Evolutionary conservation across 441 rosid species (phyloP).

Genomic region (Gossypium laxum): DNA sequence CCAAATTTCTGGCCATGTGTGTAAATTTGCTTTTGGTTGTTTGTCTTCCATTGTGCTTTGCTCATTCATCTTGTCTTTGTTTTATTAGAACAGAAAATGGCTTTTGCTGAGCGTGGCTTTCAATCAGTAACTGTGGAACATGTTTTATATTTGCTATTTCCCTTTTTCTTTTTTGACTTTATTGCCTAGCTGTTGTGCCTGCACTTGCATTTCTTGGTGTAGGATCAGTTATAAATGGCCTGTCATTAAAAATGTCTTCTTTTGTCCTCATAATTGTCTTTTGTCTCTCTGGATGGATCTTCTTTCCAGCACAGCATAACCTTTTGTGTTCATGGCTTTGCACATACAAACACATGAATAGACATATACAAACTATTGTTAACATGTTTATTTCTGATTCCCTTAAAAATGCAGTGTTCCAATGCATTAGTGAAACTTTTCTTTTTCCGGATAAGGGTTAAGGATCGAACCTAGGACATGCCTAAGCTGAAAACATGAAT

Average conservation of each 20-base stretch:
- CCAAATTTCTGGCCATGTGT: neutral
- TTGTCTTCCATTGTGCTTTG: conserved; percentile 10
- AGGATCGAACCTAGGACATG: too few species aligned
- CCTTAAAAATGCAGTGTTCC: neutral
- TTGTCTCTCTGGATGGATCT: conserved; percentile 29
- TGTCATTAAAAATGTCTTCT: conserved; percentile 15
- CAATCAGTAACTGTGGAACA: conserved; percentile 4
- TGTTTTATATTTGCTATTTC: conserved; percentile 6
- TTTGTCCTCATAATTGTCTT: conserved; percentile 33
- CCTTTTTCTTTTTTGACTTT: conserved; percentile 12
- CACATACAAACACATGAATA: conserved; percentile 12
- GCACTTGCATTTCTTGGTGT: conserved; percentile 15
- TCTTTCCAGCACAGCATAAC: conserved; percentile 22
- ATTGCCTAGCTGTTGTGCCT: conserved; percentile 37
- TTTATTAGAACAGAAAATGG: conserved; percentile 12
- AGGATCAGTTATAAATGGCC: conserved; percentile 9
- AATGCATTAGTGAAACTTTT: too few species aligned
- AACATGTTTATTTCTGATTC: neutral
- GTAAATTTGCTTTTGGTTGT: conserved; percentile 1
- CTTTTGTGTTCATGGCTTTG: conserved; percentile 7
- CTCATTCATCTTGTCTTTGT: conserved; percentile 6
- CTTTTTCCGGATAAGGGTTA: too few species aligned
- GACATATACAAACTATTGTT: neutral
- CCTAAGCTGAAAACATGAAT: neutral
- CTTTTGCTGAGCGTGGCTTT: neutral